Conservation (phyloP, 148 eudicot genomes). For the Silene latifolia region DNA sequence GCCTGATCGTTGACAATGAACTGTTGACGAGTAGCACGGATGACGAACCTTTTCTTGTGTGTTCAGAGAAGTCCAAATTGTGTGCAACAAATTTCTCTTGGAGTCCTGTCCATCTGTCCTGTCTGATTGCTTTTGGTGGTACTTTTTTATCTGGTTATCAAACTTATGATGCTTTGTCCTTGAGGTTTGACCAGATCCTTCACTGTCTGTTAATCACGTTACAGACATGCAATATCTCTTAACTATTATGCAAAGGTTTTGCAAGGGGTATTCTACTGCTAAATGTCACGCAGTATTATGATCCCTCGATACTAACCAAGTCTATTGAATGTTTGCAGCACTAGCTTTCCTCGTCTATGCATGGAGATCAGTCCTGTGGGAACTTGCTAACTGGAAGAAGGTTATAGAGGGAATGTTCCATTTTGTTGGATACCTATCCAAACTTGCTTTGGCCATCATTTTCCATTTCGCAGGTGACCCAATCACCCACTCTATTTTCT, state of each 20-base stretch:
- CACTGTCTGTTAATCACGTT: background rate
- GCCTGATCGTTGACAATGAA: background rate
- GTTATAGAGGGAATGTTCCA: slow-evolving; percentile 25
- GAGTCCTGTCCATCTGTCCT: background rate
- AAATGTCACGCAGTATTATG: slow-evolving; percentile 5
- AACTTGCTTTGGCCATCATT: slow-evolving; percentile 42
- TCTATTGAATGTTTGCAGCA: slow-evolving; percentile 39
- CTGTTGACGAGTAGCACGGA: background rate
- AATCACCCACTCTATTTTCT: slow-evolving; percentile 41
- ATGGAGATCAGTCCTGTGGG: slow-evolving; percentile 88
- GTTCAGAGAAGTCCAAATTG: background rate
- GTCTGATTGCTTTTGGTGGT: background rate
- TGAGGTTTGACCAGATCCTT: background rate
- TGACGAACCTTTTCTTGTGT: background rate
- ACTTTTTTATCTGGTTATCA: background rate
- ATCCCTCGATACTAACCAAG: too few relatives aligned
- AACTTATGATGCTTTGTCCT: background rate
- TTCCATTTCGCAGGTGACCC: slow-evolving; percentile 62
- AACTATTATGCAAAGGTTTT: background rate
- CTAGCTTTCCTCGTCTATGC: slow-evolving; percentile 55
- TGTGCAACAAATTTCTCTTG: background rate
- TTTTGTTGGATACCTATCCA: slow-evolving; percentile 41
- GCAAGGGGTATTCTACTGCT: background rate
- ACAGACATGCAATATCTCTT: background rate
- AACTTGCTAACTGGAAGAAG: slow-evolving; percentile 67